Conservation (phyloP, 805 yeast species). For the Pichia rugopelliculosa region DNA sequence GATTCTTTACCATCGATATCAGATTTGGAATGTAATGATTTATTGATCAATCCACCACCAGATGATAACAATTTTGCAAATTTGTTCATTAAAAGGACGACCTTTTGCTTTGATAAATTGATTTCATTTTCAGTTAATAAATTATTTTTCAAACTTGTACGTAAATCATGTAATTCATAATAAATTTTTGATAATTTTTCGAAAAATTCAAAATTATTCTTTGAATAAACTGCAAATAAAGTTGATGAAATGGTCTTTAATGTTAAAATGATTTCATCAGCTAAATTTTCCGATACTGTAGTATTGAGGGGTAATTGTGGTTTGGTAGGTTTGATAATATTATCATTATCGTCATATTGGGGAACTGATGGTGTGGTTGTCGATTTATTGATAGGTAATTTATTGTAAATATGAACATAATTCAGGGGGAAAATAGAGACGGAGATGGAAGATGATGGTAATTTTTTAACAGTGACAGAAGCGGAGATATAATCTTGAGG, state of each 20-base stretch:
- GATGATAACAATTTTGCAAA: slow-evolving; percentile 54
- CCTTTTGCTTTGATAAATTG: slow-evolving; percentile 39
- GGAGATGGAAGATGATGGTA: slow-evolving; percentile 48
- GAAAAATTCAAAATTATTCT: slow-evolving; percentile 60
- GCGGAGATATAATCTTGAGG: slow-evolving; percentile 64
- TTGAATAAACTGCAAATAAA: slow-evolving; percentile 61
- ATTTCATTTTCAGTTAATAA: slow-evolving; percentile 50
- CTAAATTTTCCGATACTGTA: slow-evolving; percentile 35
- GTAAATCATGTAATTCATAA: slow-evolving; percentile 48
- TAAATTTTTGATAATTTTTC: slow-evolving; percentile 47
- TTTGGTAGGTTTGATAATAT: slow-evolving; percentile 15
- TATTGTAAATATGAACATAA: slow-evolving; percentile 39
- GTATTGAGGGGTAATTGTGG: slow-evolving; percentile 52
- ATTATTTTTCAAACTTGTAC: slow-evolving; percentile 44
- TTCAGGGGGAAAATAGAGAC: slow-evolving; percentile 58
- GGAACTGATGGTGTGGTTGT: background rate
- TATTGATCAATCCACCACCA: slow-evolving; percentile 29
- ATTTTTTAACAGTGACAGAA: slow-evolving; percentile 50
- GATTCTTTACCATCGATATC: slow-evolving; percentile 51
- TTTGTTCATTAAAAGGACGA: slow-evolving; percentile 46
- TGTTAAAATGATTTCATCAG: slow-evolving; percentile 52
- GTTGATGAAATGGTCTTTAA: slow-evolving; percentile 53
- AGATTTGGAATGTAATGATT: slow-evolving; percentile 19
- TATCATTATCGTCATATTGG: slow-evolving; percentile 10
- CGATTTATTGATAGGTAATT: slow-evolving; percentile 20